Percentiles rank a stretch among this genome's conserved stretches.
phyloP scores from a whole-genome alignment of 495 filamentous ascomycete genomes.

The Pyronema omphalodes region DNA sequence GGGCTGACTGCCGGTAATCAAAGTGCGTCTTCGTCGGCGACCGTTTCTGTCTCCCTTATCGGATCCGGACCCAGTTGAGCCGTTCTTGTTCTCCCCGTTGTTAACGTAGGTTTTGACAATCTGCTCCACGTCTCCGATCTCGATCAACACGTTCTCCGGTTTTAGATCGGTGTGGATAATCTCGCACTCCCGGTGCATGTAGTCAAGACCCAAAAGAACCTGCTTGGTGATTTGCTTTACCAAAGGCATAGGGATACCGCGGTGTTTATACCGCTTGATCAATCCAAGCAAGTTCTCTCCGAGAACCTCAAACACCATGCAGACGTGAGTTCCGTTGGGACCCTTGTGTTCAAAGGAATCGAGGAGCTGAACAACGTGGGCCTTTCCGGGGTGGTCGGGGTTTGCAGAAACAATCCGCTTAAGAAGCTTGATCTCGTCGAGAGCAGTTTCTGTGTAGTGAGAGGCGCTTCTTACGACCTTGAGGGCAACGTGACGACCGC shows the following conservation, averaged over 20 bases:
- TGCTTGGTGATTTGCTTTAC: constrained; percentile 99
- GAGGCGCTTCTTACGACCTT: constrained; percentile 95
- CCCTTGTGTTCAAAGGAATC: constrained; percentile 97
- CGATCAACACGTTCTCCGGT: constrained; percentile 94
- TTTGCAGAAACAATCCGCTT: constrained; percentile 94
- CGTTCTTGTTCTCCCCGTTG: constrained; percentile 43
- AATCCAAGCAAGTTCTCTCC: constrained; percentile 89
- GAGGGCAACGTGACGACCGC: constrained; percentile 83
- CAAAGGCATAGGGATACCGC: constrained; percentile 85
- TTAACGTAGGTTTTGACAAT: constrained; percentile 93
- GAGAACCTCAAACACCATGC: constrained; percentile 97
- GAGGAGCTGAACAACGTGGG: constrained; percentile 84
- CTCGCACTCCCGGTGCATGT: constrained; percentile 91
- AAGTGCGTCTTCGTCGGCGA: constrained; percentile 62
- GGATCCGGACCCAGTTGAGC: constrained; percentile 10
- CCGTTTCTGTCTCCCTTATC: constrained; percentile 86
- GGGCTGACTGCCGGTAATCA: constrained; percentile 95
- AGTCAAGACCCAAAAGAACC: constrained; percentile 84
- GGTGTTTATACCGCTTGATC: constrained; percentile 96
- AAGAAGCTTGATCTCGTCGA: constrained; percentile 96
- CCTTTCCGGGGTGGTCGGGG: constrained; percentile 75
- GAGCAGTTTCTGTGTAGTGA: constrained; percentile 96
- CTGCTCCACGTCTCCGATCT: constrained; percentile 93
- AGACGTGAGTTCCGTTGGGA: constrained; percentile 88
- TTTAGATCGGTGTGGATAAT: constrained; percentile 98